Percentiles rank a stretch among this genome's conserved stretches.
Evolutionary conservation across 306 rosid genomes (phyloP).

Genomic region (Dalbergia oliveri): DNA sequence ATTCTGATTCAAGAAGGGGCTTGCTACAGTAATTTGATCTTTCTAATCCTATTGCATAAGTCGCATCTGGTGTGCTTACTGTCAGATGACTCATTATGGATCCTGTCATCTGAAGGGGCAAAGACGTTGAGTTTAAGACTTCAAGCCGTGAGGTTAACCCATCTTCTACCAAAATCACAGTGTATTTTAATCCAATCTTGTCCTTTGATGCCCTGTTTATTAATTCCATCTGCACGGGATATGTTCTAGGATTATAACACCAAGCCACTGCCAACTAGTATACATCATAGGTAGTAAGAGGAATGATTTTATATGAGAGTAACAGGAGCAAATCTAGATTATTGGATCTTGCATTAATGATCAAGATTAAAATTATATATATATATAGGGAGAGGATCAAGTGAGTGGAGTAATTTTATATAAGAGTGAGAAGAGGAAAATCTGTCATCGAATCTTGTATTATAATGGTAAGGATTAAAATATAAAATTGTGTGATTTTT

Average conservation of each 20-base stretch:
- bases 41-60: slow-evolving; percentile 82
- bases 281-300: background rate
- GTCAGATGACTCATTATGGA: slow-evolving; percentile 77
- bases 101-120: slow-evolving; percentile 68
- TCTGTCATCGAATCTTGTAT: too few relatives aligned
- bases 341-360: too few relatives aligned
- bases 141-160: slow-evolving; percentile 64
- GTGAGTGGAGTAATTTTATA: too few relatives aligned
- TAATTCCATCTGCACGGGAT: slow-evolving; percentile 71
- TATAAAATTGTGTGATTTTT: too few relatives aligned
- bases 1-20: slow-evolving; percentile 64
- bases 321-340: too few relatives aligned
- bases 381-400: too few relatives aligned
- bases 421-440: too few relatives aligned
- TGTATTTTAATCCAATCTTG: slow-evolving; percentile 66
- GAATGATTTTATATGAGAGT: too few relatives aligned
- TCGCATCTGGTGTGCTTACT: slow-evolving; percentile 89
- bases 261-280: background rate
- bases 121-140: slow-evolving; percentile 62
- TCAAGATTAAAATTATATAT: too few relatives aligned
- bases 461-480: too few relatives aligned
- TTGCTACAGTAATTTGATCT: slow-evolving; percentile 62
- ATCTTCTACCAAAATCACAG: slow-evolving; percentile 68
- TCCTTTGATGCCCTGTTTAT: slow-evolving; percentile 55
- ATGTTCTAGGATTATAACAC: background rate